Percentiles rank a stretch among this genome's conserved stretches.
Conservation (phyloP, 768 basidiomycete genomes). For the Boletus tylopilopsis region DNA sequence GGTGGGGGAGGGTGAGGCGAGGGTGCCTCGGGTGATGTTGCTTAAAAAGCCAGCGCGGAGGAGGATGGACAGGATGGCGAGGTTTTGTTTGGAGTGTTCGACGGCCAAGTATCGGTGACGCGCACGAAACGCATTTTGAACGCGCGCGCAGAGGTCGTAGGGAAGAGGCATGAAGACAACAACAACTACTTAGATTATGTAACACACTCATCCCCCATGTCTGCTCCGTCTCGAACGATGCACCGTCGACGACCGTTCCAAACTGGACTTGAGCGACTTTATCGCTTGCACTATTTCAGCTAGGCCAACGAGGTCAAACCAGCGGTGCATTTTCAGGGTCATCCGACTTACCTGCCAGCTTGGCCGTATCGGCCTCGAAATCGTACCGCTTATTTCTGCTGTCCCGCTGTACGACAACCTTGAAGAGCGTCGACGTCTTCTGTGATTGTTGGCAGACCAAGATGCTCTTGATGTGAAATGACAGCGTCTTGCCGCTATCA, state of each 20-base stretch:
- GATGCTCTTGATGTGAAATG: constrained; percentile 88
- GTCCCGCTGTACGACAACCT: constrained; percentile 77
- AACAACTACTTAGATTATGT: constrained; percentile 9
- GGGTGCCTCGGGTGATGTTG: constrained; percentile 76
- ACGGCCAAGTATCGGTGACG: constrained; percentile 76
- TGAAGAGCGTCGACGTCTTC: constrained; percentile 81
- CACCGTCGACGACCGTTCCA: constrained; percentile 64
- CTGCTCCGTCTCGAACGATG: constrained; percentile 61
- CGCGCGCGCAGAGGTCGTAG: constrained; percentile 81
- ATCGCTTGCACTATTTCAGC: constrained; percentile 79
- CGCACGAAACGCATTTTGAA: constrained; percentile 90
- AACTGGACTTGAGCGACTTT: constrained; percentile 54
- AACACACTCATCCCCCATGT: constrained; percentile 40
- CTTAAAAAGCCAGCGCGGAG: constrained; percentile 87
- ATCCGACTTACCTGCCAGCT: constrained; percentile 60
- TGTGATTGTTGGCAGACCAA: constrained; percentile 78
- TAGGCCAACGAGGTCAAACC: constrained; percentile 23
- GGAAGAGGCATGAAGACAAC: constrained; percentile 52
- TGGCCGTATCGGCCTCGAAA: constrained; percentile 90
- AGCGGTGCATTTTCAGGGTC: background rate
- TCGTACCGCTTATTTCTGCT: constrained; percentile 88
- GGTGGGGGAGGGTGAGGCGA: constrained; percentile 56
- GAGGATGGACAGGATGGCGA: constrained; percentile 89
- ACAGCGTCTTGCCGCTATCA: constrained; percentile 86
- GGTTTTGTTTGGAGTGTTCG: constrained; percentile 82